phyloP scores from a whole-genome alignment of 495 filamentous ascomycete genomes.

The Lichina pygmaea region DNA sequence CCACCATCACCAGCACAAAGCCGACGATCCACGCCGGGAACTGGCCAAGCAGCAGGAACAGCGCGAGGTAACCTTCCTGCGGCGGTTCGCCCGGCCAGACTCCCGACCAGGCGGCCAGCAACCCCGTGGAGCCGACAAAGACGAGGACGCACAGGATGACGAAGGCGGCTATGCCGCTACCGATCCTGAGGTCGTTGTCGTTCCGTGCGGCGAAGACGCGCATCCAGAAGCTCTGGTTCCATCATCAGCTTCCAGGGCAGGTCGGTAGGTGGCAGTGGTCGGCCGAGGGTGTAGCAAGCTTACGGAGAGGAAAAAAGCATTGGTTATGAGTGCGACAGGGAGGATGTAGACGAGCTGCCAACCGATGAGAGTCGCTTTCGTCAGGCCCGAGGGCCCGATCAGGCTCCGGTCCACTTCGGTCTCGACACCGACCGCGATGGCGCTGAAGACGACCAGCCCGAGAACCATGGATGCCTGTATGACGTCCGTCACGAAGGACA shows the following conservation, averaged over 20 bases:
- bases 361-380: slow-evolving; percentile 31
- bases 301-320: slow-evolving; percentile 46
- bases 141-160: slow-evolving; percentile 33
- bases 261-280: too few species aligned
- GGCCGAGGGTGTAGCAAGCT: not conserved
- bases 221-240: slow-evolving; percentile 34
- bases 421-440: slow-evolving; percentile 43
- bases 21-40: slow-evolving; percentile 51
- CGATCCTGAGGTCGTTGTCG: slow-evolving; percentile 47
- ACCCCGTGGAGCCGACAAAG: slow-evolving; percentile 36
- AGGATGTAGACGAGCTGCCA: slow-evolving; percentile 61
- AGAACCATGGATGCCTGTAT: slow-evolving; percentile 51
- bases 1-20: slow-evolving; percentile 48
- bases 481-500: slow-evolving; percentile 57
- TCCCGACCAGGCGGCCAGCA: slow-evolving; percentile 50
- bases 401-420: slow-evolving; percentile 37
- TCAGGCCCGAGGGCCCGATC: slow-evolving; percentile 31
- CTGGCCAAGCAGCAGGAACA: slow-evolving; percentile 43
- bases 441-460: slow-evolving; percentile 35
- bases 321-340: slow-evolving; percentile 45
- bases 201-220: slow-evolving; percentile 57
- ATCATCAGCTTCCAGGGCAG: not conserved
- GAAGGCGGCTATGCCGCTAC: slow-evolving; percentile 32
- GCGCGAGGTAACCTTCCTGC: slow-evolving; percentile 33
- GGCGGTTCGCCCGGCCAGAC: slow-evolving; percentile 23